Conservation (phyloP, 495 filamentous ascomycete species). For the Podospora sp. region DNA sequence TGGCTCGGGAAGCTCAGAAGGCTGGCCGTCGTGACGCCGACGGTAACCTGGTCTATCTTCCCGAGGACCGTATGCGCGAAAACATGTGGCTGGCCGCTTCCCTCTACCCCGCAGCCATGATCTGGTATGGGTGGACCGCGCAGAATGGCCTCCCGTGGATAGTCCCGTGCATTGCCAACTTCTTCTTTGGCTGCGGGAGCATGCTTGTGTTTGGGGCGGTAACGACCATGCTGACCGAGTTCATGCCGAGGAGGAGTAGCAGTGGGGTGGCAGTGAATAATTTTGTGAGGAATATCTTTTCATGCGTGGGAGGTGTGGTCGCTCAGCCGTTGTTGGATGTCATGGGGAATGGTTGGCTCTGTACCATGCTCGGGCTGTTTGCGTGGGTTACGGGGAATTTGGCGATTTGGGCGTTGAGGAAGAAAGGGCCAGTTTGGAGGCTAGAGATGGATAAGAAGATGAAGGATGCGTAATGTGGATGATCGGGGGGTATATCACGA, state of each 20-base stretch:
- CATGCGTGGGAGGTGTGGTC: conserved; percentile 73
- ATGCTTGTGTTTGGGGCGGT: conserved; percentile 85
- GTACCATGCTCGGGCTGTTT: conserved; percentile 74
- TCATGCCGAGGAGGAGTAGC: conserved; percentile 76
- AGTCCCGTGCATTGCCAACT: conserved; percentile 69
- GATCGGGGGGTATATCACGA: conserved; percentile 38
- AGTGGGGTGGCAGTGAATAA: conserved; percentile 84
- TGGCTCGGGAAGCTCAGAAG: conserved; percentile 76
- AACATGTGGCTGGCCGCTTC: conserved; percentile 84
- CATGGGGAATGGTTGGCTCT: conserved; percentile 88
- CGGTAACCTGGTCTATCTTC: conserved; percentile 69
- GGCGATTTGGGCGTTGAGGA: conserved; percentile 68
- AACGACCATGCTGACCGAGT: conserved; percentile 87
- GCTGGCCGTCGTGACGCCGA: conserved; percentile 71
- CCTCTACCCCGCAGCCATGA: conserved; percentile 71
- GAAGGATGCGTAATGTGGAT: not conserved
- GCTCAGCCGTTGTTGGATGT: conserved; percentile 76
- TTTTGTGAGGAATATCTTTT: conserved; percentile 85
- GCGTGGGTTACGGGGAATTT: conserved; percentile 54
- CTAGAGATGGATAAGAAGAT: not conserved
- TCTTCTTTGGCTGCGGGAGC: conserved; percentile 83
- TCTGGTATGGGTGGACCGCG: conserved; percentile 61
- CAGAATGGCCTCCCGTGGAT: conserved; percentile 47
- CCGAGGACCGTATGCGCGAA: conserved; percentile 88
- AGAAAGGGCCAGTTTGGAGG: conserved; percentile 41